A percentile compares a stretch with the other conserved stretches of the same genome.
Evolutionary conservation across 78 protist genomes (phyloP).

Genomic region (Diacronema lutheri): DNA sequence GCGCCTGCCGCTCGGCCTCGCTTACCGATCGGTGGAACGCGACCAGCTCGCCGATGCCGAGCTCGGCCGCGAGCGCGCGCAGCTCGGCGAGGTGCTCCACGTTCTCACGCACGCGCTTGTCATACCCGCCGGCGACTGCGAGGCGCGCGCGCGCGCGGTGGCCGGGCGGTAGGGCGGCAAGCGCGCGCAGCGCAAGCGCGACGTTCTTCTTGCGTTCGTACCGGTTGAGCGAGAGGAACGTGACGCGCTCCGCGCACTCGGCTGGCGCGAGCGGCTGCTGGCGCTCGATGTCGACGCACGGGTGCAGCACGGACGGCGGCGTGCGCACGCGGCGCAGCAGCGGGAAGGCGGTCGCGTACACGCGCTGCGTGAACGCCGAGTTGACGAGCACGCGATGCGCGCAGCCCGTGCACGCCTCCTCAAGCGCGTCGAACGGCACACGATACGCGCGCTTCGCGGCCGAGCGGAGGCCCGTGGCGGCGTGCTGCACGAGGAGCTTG

Average conservation of each 20-base stretch:
- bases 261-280: neutral
- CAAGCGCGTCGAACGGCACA: conserved; percentile 86
- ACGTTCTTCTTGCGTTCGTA: conserved; percentile 93
- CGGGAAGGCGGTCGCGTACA: neutral
- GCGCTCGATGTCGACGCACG: neutral
- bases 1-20: neutral
- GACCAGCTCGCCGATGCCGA: conserved; percentile 24
- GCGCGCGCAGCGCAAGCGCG: conserved; percentile 81
- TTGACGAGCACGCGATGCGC: conserved; percentile 30
- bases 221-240: conserved; percentile 88
- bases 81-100: conserved; percentile 70
- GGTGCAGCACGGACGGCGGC: neutral
- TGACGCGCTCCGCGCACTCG: neutral
- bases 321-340: neutral
- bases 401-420: conserved; percentile 67
- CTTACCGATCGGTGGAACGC: neutral
- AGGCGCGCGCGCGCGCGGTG: neutral
- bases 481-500: conserved; percentile 50
- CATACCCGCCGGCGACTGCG: conserved; percentile 85
- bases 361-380: neutral
- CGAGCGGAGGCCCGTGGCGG: neutral
- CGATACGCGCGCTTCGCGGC: conserved; percentile 65
- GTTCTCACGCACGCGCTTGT: conserved; percentile 80
- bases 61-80: neutral
- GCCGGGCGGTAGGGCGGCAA: conserved; percentile 13